Percentiles rank a stretch among this genome's conserved stretches.
phyloP scores from a whole-genome alignment of 202 grass and related monocot genomes.

The Zizania palustris region DNA sequence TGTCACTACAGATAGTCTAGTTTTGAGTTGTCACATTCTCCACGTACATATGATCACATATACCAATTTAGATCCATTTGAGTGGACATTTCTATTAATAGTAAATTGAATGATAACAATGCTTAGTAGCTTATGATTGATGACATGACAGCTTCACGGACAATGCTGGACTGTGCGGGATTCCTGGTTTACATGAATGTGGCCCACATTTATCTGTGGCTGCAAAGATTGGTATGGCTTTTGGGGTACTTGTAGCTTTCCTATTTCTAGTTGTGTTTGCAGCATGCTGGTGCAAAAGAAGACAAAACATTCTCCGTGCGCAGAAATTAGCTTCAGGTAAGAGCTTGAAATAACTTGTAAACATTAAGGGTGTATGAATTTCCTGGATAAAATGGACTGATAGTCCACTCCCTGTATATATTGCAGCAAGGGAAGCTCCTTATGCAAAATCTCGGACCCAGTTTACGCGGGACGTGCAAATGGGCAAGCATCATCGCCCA shows the following conservation, averaged over 20 bases:
- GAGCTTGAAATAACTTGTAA: slow-evolving; percentile 1
- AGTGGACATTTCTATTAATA: slow-evolving; percentile 18
- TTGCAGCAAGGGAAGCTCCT: slow-evolving; percentile 90
- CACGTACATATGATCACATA: not conserved
- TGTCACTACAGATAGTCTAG: not conserved
- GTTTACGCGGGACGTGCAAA: slow-evolving; percentile 78
- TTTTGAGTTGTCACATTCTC: not conserved
- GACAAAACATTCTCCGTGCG: slow-evolving; percentile 87
- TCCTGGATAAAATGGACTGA: not conserved
- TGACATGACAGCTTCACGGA: slow-evolving; percentile 75
- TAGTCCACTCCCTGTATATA: not conserved
- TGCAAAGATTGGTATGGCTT: slow-evolving; percentile 81
- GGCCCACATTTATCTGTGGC: slow-evolving; percentile 84
- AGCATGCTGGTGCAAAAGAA: slow-evolving; percentile 89
- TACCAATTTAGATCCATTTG: slow-evolving; percentile 4
- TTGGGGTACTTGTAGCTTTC: slow-evolving; percentile 62
- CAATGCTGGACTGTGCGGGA: slow-evolving; percentile 90
- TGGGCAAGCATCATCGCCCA: slow-evolving; percentile 74
- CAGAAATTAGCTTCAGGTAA: slow-evolving; percentile 81
- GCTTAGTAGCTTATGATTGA: slow-evolving; percentile 12
- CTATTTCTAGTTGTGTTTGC: slow-evolving; percentile 71
- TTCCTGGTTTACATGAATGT: slow-evolving; percentile 82
- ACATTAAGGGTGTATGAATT: slow-evolving; percentile 11
- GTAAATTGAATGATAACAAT: slow-evolving; percentile 13
- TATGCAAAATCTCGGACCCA: slow-evolving; percentile 97